phyloP scores from a whole-genome alignment of 345 rosid species.

The Citrus mangshanensis region DNA sequence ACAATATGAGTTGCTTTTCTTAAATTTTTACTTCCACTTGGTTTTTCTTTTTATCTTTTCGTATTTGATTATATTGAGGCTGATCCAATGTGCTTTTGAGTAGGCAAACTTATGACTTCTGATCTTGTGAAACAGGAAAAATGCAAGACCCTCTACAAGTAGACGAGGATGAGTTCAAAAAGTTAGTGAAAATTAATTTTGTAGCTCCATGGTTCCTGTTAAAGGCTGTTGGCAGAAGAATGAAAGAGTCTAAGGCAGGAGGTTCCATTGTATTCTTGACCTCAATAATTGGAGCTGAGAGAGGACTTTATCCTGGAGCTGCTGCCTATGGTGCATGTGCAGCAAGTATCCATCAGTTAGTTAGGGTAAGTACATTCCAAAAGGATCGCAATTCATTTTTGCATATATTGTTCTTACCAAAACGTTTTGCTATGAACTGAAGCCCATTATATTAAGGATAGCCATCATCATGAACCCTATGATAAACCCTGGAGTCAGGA shows the following conservation, averaged over 20 bases:
- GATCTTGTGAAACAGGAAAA: constrained; percentile 47
- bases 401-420: not conserved
- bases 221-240: constrained; percentile 65
- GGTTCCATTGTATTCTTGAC: constrained; percentile 73
- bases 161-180: constrained; percentile 58
- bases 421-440: not conserved
- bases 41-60: not conserved
- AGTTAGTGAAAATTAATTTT: constrained; percentile 52
- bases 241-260: constrained; percentile 58
- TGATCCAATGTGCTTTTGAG: not conserved
- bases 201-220: constrained; percentile 79
- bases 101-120: not conserved
- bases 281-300: constrained; percentile 61
- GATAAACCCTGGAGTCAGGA: not conserved
- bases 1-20: not conserved
- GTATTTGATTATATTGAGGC: not conserved
- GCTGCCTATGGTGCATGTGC: constrained; percentile 74
- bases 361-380: constrained; percentile 45
- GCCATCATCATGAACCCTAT: not conserved
- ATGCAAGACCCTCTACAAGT: constrained; percentile 63
- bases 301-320: constrained; percentile 88
- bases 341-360: constrained; percentile 78
- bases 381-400: not conserved
- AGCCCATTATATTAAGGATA: not conserved
- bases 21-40: not conserved